phyloP scores from a whole-genome alignment of 2,329 filamentous ascomycete genomes.

The Fusarium protoensiforme region DNA sequence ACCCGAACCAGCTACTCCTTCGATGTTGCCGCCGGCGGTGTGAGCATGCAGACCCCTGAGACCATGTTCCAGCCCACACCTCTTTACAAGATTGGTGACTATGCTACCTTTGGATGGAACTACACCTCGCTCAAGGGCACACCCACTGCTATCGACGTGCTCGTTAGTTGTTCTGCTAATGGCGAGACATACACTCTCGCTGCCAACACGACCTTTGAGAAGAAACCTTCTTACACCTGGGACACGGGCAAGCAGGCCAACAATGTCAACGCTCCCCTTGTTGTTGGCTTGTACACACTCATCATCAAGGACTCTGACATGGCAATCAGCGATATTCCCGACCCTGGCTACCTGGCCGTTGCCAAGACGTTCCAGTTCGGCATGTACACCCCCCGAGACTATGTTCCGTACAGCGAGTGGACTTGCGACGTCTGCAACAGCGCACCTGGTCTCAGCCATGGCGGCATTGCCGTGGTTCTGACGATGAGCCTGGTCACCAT shows the following conservation, averaged over 20 bases:
- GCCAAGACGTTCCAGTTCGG: constrained; percentile 65
- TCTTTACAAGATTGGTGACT: constrained; percentile 70
- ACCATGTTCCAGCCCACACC: constrained; percentile 56
- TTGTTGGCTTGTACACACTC: constrained; percentile 68
- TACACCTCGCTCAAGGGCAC: constrained; percentile 69
- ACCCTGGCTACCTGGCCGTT: constrained; percentile 66
- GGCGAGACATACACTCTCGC: constrained; percentile 70
- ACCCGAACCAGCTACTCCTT: constrained; percentile 57
- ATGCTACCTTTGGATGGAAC: constrained; percentile 72
- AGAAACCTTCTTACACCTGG: constrained; percentile 65
- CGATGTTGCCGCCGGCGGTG: constrained; percentile 60
- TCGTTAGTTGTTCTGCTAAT: constrained; percentile 65
- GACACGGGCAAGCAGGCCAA: constrained; percentile 65
- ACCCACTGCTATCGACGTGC: constrained; percentile 70
- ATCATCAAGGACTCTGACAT: constrained; percentile 70
- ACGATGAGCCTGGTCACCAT: constrained; percentile 67
- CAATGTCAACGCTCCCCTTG: constrained; percentile 58
- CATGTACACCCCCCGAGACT: constrained; percentile 64
- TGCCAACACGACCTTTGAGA: constrained; percentile 69
- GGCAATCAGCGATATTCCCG: constrained; percentile 59
- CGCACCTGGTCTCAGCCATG: constrained; percentile 59
- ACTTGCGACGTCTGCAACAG: constrained; percentile 68
- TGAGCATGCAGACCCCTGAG: constrained; percentile 65
- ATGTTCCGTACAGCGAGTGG: constrained; percentile 64
- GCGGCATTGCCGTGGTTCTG: constrained; percentile 61